Conservation (phyloP, 371 early-diverging fungal species). For the Vairimorpha necatrix region DNA sequence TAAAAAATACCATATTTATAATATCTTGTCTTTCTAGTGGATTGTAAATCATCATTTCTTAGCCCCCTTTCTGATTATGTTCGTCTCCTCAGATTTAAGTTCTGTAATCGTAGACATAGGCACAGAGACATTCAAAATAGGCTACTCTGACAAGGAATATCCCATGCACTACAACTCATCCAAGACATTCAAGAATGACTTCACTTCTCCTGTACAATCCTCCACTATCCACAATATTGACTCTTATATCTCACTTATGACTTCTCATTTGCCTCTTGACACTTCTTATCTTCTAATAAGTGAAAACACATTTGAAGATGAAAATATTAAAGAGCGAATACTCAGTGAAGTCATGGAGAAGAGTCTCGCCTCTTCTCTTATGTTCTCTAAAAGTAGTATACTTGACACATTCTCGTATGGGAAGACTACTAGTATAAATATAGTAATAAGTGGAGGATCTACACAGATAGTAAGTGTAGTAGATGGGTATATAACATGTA, state of each 20-base stretch:
- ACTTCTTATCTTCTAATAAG: slow-evolving; percentile 35
- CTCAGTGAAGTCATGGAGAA: slow-evolving; percentile 47
- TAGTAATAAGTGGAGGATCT: slow-evolving; percentile 41
- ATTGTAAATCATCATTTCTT: no score
- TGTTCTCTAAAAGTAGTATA: slow-evolving; percentile 53
- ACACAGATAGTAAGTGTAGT: slow-evolving; percentile 49
- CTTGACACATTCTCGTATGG: slow-evolving; percentile 56
- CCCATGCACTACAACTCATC: slow-evolving; percentile 32
- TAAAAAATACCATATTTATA: no score
- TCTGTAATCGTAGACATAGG: slow-evolving; percentile 51
- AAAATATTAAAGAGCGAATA: slow-evolving; percentile 22
- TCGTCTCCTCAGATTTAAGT: slow-evolving; percentile 34
- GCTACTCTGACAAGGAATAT: slow-evolving; percentile 36
- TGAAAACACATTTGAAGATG: slow-evolving; percentile 46
- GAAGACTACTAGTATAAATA: slow-evolving; percentile 42
- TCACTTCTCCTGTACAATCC: slow-evolving; percentile 15
- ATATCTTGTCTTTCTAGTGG: no score
- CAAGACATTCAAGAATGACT: slow-evolving; percentile 10
- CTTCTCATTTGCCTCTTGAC: not conserved
- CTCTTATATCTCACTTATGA: slow-evolving; percentile 9
- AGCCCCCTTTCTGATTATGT: no score
- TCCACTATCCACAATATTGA: slow-evolving; percentile 34
- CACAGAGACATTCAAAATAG: slow-evolving; percentile 45
- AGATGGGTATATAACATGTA: slow-evolving; percentile 45
- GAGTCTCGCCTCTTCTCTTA: slow-evolving; percentile 30